Evolutionary conservation across 2,329 filamentous ascomycete species (phyloP).

Genomic region (Claviceps spartinae): DNA sequence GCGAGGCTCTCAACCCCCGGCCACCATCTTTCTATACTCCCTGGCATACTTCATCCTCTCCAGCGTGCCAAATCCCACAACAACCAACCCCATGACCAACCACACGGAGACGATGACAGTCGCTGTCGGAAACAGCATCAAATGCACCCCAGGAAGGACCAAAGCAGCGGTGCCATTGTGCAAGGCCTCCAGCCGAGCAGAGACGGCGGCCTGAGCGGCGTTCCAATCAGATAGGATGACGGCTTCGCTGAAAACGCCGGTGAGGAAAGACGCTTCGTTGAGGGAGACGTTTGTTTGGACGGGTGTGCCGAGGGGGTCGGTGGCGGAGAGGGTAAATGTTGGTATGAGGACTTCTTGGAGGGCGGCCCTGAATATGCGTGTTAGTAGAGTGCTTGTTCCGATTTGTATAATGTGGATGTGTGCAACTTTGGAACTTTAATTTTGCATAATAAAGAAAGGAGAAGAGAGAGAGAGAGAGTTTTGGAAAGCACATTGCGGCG

Average conservation of each 20-base stretch:
- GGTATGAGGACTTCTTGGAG: constrained; percentile 55
- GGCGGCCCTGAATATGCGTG: constrained; percentile 29
- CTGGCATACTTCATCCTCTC: constrained; percentile 54
- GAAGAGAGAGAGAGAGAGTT: no score
- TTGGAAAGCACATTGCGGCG: no score
- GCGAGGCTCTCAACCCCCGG: not conserved
- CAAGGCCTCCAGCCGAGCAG: constrained; percentile 30
- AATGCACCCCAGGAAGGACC: constrained; percentile 52
- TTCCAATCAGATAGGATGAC: constrained; percentile 37
- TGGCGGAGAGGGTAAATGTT: constrained; percentile 51
- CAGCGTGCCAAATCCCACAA: constrained; percentile 51
- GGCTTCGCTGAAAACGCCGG: constrained; percentile 52
- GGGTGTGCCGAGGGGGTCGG: constrained; percentile 32
- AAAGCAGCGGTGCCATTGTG: constrained; percentile 46
- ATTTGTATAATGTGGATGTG: no score
- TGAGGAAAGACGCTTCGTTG: constrained; percentile 58
- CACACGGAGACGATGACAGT: constrained; percentile 53
- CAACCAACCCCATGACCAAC: constrained; percentile 40
- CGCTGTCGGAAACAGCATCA: constrained; percentile 58
- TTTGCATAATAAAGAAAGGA: no score
- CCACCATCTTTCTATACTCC: constrained; percentile 35
- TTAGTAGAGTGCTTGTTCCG: not conserved
- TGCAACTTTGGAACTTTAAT: no score
- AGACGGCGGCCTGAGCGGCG: constrained; percentile 35
- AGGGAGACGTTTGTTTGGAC: constrained; percentile 53